These are phyloP conservation scores for Gautieria morchelliformis DNA, from an alignment of 768 basidiomycete genomes.

Conservation along the genomic window DNA sequence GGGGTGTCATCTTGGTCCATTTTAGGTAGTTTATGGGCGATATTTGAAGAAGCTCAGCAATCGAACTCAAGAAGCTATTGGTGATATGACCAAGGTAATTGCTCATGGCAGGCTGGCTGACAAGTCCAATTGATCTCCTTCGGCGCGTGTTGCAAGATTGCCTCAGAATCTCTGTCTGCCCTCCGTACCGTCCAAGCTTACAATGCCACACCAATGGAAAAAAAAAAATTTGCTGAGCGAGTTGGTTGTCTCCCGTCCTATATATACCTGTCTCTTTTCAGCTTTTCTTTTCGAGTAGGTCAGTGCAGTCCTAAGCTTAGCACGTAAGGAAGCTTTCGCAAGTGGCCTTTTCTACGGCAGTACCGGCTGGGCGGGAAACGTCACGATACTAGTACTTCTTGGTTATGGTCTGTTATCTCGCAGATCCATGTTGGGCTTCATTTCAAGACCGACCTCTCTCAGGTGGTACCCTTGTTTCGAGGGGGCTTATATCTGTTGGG, in stretches of 20 bases:
- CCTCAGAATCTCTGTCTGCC: slow-evolving; percentile 82
- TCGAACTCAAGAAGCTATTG: slow-evolving; percentile 87
- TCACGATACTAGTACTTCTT: slow-evolving; percentile 78
- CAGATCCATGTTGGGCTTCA: not conserved
- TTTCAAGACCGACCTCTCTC: slow-evolving; percentile 1
- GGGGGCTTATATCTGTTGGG: slow-evolving; percentile 82
- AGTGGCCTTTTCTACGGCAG: slow-evolving; percentile 89
- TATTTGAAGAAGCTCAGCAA: slow-evolving; percentile 89
- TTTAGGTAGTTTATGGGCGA: slow-evolving; percentile 87
- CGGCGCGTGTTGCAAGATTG: slow-evolving; percentile 38
- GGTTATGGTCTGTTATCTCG: slow-evolving; percentile 63
- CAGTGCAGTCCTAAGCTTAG: slow-evolving; percentile 58
- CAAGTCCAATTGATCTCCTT: not conserved
- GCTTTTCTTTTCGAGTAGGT: slow-evolving; percentile 20
- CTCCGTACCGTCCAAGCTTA: slow-evolving; percentile 86
- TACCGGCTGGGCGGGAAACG: slow-evolving; percentile 88
- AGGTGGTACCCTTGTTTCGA: slow-evolving; percentile 89
- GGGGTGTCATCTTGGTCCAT: slow-evolving; percentile 12
- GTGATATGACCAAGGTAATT: slow-evolving; percentile 78
- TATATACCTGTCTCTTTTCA: not conserved
- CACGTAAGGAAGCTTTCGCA: slow-evolving; percentile 80
- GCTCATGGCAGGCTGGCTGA: not conserved
- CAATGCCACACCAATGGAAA: slow-evolving; percentile 75
- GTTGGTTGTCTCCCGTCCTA: not conserved
- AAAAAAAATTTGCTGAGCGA: slow-evolving; percentile 60